These are phyloP conservation scores for Blastobotrys indianensis DNA, from an alignment of 1,139 yeast genomes.

Conservation along the genomic window DNA sequence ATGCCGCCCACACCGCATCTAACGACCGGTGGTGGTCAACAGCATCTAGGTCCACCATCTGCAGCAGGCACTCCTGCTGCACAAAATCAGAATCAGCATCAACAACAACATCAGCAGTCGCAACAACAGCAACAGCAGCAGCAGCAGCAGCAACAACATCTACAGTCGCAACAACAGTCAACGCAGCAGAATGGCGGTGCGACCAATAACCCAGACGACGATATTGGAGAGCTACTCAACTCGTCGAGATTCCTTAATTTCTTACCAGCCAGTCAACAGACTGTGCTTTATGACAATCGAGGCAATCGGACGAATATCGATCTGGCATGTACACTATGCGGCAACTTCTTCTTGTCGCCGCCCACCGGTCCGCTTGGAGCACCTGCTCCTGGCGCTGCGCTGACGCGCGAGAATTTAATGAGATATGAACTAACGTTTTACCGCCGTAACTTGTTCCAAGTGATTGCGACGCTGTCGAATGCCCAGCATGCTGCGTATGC, in stretches of 20 bases:
- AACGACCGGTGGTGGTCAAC: not conserved
- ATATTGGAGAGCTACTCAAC: slow-evolving; percentile 16
- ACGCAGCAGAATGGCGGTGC: slow-evolving; percentile 1
- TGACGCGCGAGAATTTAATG: slow-evolving; percentile 11
- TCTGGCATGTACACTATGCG: slow-evolving; percentile 20
- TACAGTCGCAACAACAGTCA: not conserved
- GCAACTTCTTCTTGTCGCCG: slow-evolving; percentile 28
- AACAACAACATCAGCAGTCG: not conserved
- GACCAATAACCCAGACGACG: slow-evolving; percentile 12
- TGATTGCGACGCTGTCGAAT: slow-evolving; percentile 27
- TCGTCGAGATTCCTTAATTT: slow-evolving; percentile 19
- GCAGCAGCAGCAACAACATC: slow-evolving; percentile 9
- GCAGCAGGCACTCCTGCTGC: not conserved
- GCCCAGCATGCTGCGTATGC: slow-evolving; percentile 28
- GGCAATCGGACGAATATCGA: slow-evolving; percentile 22
- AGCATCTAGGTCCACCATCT: not conserved
- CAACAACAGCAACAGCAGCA: slow-evolving; percentile 3
- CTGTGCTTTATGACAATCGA: slow-evolving; percentile 22
- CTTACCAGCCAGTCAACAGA: slow-evolving; percentile 21
- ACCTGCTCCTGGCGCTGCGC: slow-evolving; percentile 9
- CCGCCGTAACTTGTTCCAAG: slow-evolving; percentile 31
- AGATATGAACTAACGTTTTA: slow-evolving; percentile 30
- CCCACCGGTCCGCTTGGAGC: slow-evolving; percentile 17
- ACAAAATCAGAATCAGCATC: not conserved
- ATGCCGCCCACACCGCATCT: not conserved